Evolutionary conservation across 257 asterid genomes (phyloP), one percentile per base, ranked within the genome.

Genomic region (Solanum sparsipilum): DNA sequence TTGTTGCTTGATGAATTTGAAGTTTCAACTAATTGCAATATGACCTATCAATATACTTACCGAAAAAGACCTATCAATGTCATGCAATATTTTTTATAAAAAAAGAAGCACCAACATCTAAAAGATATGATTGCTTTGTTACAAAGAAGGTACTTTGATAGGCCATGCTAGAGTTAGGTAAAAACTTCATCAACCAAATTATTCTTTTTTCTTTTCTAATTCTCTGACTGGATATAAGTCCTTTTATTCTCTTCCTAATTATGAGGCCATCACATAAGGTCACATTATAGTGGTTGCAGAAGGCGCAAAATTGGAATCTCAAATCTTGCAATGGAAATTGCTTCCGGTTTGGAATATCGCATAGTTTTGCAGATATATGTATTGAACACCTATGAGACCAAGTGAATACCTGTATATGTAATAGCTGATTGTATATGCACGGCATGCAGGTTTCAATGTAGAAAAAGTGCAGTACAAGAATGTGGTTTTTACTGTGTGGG

Each of bases 391-490:
- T 5, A 1, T 46, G 68, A 15, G 9, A 16, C 36, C 39, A 25
- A 29, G 68, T 81, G 68, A 44, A 27, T 27, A 2, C 25, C 41
- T 29, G 29, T 29, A 31, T 18, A 29, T 48, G 41, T 46, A 38
- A 81, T 27, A 83, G 83, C 32, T 89, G 88, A 89, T 91, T 67
- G 13, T 89, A 73, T 32, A 78, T 90, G 56, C 72, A 35, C 89
- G 74, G 23, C 73, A 63, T 92, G 93, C 96, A 96, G 99, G 99
- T 75, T 96, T 96, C 92, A 96, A 96, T 90, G 99, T 96, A 44
- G 99, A 96, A 92, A 96, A 96, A 92, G 98, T 96, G 91, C 98
- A 96, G 89, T 96, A 96, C 88, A 96, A 96, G 89, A 96, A 96
- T 89, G 99, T 96, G 89, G 87, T 95, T 48, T 96, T 96, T 91